Conservation (phyloP, 2,329 filamentous ascomycete genomes). For the Fusarium sacchari region DNA sequence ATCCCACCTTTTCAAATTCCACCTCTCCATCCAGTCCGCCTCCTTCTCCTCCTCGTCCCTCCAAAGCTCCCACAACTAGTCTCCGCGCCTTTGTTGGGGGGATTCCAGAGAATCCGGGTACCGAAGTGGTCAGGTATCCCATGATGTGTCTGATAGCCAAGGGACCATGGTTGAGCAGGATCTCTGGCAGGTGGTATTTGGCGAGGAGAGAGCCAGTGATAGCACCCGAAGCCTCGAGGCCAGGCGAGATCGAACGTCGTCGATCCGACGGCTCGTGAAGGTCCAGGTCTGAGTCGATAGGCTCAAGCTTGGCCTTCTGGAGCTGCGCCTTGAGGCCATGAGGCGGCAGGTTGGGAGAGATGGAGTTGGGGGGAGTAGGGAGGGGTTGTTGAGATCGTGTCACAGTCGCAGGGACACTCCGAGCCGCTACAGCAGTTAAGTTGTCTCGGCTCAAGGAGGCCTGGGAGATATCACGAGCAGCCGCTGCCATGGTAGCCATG, state of each 20-base stretch:
- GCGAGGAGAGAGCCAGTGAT: slow-evolving; percentile 89
- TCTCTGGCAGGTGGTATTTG: slow-evolving; percentile 88
- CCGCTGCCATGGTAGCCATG: slow-evolving; percentile 74
- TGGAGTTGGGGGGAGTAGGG: slow-evolving; percentile 93
- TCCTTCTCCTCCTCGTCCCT: slow-evolving; percentile 76
- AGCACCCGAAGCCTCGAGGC: slow-evolving; percentile 77
- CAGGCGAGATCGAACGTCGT: slow-evolving; percentile 56
- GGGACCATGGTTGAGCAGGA: slow-evolving; percentile 88
- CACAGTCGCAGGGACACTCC: slow-evolving; percentile 69
- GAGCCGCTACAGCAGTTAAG: slow-evolving; percentile 77
- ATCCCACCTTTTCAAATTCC: slow-evolving; percentile 94
- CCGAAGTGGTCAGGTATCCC: slow-evolving; percentile 90
- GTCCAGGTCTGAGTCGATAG: slow-evolving; percentile 88
- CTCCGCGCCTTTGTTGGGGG: slow-evolving; percentile 89
- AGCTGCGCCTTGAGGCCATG: slow-evolving; percentile 79
- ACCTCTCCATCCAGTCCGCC: slow-evolving; percentile 75
- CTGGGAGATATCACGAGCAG: slow-evolving; percentile 74
- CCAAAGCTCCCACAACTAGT: slow-evolving; percentile 90
- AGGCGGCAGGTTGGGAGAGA: slow-evolving; percentile 86
- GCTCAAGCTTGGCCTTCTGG: slow-evolving; percentile 67
- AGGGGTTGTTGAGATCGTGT: slow-evolving; percentile 72
- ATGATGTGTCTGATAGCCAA: slow-evolving; percentile 95
- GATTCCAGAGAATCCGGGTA: slow-evolving; percentile 91
- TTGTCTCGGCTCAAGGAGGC: slow-evolving; percentile 72
- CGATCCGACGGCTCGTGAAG: slow-evolving; percentile 69